Evolutionary conservation across 176 grass and related monocot genomes (phyloP).

Genomic region (Avena insularis): DNA sequence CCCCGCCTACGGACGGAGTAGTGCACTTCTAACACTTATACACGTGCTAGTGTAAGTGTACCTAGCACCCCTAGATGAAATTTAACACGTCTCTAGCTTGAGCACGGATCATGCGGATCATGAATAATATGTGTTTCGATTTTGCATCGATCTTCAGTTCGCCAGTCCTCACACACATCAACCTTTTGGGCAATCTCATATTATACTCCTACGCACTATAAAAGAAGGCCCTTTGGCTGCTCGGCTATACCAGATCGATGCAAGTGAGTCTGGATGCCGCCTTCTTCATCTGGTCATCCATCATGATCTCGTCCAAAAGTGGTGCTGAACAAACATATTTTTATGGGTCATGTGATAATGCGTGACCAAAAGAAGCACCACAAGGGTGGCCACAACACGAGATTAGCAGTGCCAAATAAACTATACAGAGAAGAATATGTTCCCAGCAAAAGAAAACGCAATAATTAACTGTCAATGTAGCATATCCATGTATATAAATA

Average conservation of each 20-base stretch:
- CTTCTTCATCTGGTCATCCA: neutral
- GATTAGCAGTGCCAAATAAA: conserved; percentile 2
- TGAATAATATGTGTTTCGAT: neutral
- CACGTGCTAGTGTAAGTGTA: neutral
- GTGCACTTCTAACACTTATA: too few relatives aligned
- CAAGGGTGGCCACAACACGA: neutral
- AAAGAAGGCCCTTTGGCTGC: neutral
- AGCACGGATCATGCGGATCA: conserved; percentile 11
- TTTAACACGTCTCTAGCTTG: neutral
- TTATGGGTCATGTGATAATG: neutral
- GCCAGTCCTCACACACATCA: neutral
- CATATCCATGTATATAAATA: too few relatives aligned
- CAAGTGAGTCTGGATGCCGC: conserved; percentile 7
- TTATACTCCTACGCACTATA: neutral
- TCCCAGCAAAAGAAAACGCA: too few relatives aligned
- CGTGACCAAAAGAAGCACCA: conserved; percentile 9
- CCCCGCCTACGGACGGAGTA: conserved; percentile 38
- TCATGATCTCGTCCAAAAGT: conserved; percentile 19
- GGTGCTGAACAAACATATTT: neutral
- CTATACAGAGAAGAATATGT: neutral
- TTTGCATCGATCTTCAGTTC: too few relatives aligned
- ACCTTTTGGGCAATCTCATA: neutral
- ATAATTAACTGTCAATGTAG: too few relatives aligned
- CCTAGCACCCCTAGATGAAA: neutral
- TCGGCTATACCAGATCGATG: conserved; percentile 2